Percentiles rank a stretch among this genome's conserved stretches.
These are phyloP conservation scores for Eucommia ulmoides DNA, from an alignment of 257 asterid genomes.

Conservation along the genomic window DNA sequence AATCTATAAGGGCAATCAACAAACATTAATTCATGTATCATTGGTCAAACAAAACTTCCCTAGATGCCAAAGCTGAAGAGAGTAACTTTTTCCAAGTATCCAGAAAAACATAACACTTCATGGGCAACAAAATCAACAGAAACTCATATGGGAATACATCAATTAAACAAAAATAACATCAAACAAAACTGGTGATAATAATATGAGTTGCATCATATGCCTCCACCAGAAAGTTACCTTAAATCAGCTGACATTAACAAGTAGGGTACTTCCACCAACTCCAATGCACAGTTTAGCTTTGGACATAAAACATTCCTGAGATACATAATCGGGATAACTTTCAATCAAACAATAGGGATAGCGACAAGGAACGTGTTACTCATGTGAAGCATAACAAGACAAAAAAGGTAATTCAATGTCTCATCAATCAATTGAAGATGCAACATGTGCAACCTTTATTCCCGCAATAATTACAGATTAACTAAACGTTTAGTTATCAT, in stretches of 20 bases:
- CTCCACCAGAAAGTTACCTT: neutral
- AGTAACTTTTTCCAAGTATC: too few species aligned
- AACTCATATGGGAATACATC: too few species aligned
- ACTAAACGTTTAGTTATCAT: neutral
- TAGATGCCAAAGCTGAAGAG: too few species aligned
- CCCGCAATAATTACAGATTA: neutral
- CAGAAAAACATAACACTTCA: too few species aligned
- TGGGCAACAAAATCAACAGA: too few species aligned
- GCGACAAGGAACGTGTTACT: too few species aligned
- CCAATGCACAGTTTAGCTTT: neutral
- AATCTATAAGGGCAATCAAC: too few species aligned
- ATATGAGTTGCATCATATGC: neutral
- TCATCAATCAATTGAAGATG: neutral
- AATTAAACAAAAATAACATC: too few species aligned
- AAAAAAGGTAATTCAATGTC: neutral
- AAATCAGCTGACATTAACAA: neutral
- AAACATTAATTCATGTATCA: too few species aligned
- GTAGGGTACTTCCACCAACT: neutral
- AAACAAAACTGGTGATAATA: too few species aligned
- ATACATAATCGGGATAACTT: neutral
- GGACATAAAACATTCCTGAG: neutral
- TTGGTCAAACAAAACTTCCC: too few species aligned
- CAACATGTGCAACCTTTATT: neutral
- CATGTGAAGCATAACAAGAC: neutral
- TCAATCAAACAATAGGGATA: neutral